phyloP scores from a whole-genome alignment of 2,329 filamentous ascomycete genomes.

The Allantophomopsis cytisporea region DNA sequence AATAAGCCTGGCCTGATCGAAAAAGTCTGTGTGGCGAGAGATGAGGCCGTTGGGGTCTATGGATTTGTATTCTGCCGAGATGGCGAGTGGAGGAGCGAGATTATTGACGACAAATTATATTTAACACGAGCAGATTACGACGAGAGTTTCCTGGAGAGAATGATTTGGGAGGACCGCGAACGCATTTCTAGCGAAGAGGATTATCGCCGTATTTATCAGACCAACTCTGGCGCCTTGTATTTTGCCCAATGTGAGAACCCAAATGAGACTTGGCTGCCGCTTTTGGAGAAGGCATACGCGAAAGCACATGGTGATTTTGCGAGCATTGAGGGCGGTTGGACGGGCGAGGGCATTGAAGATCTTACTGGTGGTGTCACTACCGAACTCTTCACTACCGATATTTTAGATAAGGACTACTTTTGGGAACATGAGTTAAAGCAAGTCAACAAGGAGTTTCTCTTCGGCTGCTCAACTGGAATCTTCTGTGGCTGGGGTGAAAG shows the following conservation, averaged over 20 bases:
- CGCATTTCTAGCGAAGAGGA: conserved; percentile 40
- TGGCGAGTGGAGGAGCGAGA: conserved; percentile 81
- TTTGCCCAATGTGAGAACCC: conserved; percentile 64
- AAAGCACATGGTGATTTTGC: conserved; percentile 75
- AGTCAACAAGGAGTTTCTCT: conserved; percentile 70
- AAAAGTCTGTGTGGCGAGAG: conserved; percentile 22
- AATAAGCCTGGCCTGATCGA: conserved; percentile 30
- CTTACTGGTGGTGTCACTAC: conserved; percentile 57
- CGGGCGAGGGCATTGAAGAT: conserved; percentile 41
- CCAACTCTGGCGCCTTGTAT: conserved; percentile 60
- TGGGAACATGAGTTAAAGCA: conserved; percentile 72
- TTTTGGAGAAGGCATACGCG: conserved; percentile 73
- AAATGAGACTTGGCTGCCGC: conserved; percentile 72
- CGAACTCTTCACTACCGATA: conserved; percentile 54
- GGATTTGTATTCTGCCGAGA: conserved; percentile 81
- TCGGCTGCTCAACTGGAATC: conserved; percentile 44
- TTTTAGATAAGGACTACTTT: conserved; percentile 67
- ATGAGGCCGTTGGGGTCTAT: conserved; percentile 61
- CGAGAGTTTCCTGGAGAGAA: conserved; percentile 49
- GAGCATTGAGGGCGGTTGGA: conserved; percentile 59
- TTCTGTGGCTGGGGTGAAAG: conserved; percentile 22
- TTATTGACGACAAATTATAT: conserved; percentile 83
- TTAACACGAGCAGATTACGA: conserved; percentile 72
- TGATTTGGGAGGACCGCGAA: conserved; percentile 62
- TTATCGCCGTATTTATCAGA: conserved; percentile 27